These are phyloP conservation scores for Phoma sp. DNA, from an alignment of 2,329 filamentous ascomycete genomes.

Conservation along the genomic window DNA sequence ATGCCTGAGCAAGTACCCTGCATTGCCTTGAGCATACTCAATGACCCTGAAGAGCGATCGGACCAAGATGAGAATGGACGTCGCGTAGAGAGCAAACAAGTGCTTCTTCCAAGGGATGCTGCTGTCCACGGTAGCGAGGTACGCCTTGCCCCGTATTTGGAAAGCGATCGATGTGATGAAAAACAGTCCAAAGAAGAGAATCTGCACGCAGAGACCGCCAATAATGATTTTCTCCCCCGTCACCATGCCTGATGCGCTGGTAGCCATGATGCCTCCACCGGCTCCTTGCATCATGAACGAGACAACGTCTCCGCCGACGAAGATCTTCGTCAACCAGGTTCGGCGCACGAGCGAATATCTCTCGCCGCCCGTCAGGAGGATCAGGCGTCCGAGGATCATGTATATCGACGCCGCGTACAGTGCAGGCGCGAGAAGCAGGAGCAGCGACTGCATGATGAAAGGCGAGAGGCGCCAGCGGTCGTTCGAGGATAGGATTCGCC, in stretches of 20 bases:
- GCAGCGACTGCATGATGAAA: constrained; percentile 53
- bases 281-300: constrained; percentile 52
- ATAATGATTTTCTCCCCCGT: constrained; percentile 54
- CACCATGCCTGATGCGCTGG: constrained; percentile 31
- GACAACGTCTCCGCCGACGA: constrained; percentile 54
- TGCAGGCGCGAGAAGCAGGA: constrained; percentile 55
- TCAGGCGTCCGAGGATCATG: constrained; percentile 57
- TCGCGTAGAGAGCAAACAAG: constrained; percentile 53
- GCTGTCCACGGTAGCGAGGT: constrained; percentile 1
- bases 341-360: constrained; percentile 47
- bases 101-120: constrained; percentile 40
- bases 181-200: constrained; percentile 58
- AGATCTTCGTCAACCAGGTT: constrained; percentile 54
- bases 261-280: constrained; percentile 49
- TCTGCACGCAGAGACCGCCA: constrained; percentile 55
- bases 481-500: constrained; percentile 49
- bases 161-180: constrained; percentile 34
- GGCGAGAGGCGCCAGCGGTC: constrained; percentile 42
- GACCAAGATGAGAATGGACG: constrained; percentile 56
- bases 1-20: constrained; percentile 52
- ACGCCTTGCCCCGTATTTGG: constrained; percentile 11
- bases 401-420: constrained; percentile 58
- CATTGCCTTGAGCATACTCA: constrained; percentile 56
- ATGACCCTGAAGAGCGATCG: constrained; percentile 57
- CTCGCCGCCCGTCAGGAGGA: constrained; percentile 49